These are phyloP conservation scores for Penicillium coprophilum DNA, from an alignment of 495 filamentous ascomycete genomes.

Conservation along the genomic window DNA sequence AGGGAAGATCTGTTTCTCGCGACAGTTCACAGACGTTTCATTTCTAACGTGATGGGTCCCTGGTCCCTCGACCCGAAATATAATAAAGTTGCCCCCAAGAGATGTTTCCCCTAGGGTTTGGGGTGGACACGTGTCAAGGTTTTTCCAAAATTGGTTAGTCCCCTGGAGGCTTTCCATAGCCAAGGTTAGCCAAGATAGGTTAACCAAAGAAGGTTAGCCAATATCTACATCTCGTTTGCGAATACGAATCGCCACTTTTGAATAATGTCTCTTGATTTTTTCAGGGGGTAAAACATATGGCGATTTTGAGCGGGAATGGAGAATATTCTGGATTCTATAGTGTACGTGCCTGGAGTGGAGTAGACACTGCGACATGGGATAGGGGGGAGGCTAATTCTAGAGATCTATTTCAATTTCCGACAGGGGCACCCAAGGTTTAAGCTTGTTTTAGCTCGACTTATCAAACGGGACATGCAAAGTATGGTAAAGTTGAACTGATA, in stretches of 20 bases:
- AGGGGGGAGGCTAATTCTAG: constrained; percentile 2
- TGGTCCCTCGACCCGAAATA: constrained; percentile 1
- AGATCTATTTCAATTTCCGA: constrained; percentile 14
- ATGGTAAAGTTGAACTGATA: background rate
- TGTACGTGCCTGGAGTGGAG: background rate
- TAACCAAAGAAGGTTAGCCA: background rate
- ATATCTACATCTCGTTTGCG: background rate
- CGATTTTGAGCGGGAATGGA: background rate
- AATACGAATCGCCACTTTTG: constrained; percentile 9
- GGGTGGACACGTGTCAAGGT: constrained; percentile 9
- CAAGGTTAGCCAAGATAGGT: background rate
- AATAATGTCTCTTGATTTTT: background rate
- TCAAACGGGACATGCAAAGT: constrained; percentile 1
- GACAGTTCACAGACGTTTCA: constrained; percentile 1
- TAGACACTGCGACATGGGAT: background rate
- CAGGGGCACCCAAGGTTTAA: constrained; percentile 18
- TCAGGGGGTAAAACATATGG: background rate
- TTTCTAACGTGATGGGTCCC: background rate
- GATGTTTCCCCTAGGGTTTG: constrained; percentile 9
- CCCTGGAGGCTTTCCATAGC: background rate
- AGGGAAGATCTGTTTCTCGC: background rate
- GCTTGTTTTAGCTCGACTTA: constrained; percentile 19
- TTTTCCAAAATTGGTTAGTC: constrained; percentile 1
- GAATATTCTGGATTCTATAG: constrained; percentile 8
- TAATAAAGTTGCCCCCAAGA: constrained; percentile 5